Evolutionary conservation across 2,329 filamentous ascomycete species (phyloP), one percentile per base, ranked within the genome.

Genomic region (Samsoniella hepiali): DNA sequence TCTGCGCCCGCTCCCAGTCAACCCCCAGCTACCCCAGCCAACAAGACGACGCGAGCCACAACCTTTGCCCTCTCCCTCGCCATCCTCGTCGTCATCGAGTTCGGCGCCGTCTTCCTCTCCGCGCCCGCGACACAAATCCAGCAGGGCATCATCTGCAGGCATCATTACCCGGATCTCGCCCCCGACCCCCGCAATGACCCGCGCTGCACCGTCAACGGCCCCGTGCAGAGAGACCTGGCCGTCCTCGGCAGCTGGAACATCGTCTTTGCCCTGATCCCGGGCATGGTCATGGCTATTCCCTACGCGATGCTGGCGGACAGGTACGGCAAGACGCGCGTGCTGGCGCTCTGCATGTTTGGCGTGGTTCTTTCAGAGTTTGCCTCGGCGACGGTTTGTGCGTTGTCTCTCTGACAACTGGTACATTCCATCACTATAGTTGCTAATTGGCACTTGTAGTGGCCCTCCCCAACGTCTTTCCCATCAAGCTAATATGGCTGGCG

Each of bases 301-400:
- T 63, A 53, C 29, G 61, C 54, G 5, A 17, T 58, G 27, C 22
- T 63, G 11, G 53, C 61, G 10, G 61, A 63, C 31, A 63, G 17
- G 27, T 51, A 51, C n/a, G 61, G 61, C 9, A 44, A 42, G 22
- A 17, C 31, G 27, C 29, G 53, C 10, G 45, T 29, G 9, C 36
- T 63, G 22, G 31, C 32, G 17, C 27, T 63, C 17, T 50, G 44
- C 9, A 50, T 59, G 34, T n/a, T 59, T 11, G 44, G 57, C 45
- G 10, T 59, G 57, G 13, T 45, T 17, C 45, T 59, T 32, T 32
- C 27, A 29, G n/a, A 44, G 7, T 11, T 11, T 10, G 55, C 40
- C 10, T 9, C 22, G 9, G 5, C 47, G 4, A 11, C 38, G 6
- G 49, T 54, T 45, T 54, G 58, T 51, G n/a, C 27, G 49, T 51